Evolutionary conservation across 441 rosid species (phyloP).

Genomic region (Macaranga tanarius): DNA sequence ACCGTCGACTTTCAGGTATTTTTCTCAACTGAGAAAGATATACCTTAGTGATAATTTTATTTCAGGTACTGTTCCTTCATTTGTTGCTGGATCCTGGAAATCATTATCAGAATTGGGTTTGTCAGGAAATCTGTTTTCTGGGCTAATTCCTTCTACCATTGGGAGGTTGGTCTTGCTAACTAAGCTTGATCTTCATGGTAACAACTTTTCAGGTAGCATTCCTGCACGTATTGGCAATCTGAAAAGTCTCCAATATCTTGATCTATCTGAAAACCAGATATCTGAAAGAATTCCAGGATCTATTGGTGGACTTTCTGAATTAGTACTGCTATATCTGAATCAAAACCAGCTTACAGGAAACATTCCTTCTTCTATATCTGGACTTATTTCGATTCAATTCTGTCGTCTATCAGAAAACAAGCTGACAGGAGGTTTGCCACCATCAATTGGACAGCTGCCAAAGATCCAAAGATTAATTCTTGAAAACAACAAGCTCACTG

Average conservation of each 20-base stretch:
- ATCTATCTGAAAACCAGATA: constrained; percentile 45
- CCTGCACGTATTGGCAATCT: constrained; percentile 44
- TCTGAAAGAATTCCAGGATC: constrained; percentile 44
- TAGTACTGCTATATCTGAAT: constrained; percentile 40
- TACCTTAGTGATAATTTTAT: constrained; percentile 39
- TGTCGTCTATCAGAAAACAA: constrained; percentile 47
- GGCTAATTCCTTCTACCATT: constrained; percentile 36
- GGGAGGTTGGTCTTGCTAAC: constrained; percentile 35
- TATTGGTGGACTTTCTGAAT: constrained; percentile 39
- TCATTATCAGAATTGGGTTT: constrained; percentile 43
- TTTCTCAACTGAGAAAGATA: constrained; percentile 33
- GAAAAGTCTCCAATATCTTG: constrained; percentile 38
- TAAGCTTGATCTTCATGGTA: constrained; percentile 46
- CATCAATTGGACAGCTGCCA: constrained; percentile 44
- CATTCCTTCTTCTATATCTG: constrained; percentile 47
- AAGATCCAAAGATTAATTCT: constrained; percentile 47
- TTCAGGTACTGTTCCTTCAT: constrained; percentile 36
- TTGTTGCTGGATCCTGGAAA: constrained; percentile 30
- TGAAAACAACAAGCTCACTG: constrained; percentile 51
- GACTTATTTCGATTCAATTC: constrained; percentile 44
- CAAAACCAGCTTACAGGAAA: constrained; percentile 42
- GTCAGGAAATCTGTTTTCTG: constrained; percentile 44
- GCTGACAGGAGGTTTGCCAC: constrained; percentile 48
- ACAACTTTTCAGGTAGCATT: constrained; percentile 43
- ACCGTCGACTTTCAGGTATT: constrained; percentile 37